phyloP scores from a whole-genome alignment of 257 asterid genomes.

The Jacaranda copaia region DNA sequence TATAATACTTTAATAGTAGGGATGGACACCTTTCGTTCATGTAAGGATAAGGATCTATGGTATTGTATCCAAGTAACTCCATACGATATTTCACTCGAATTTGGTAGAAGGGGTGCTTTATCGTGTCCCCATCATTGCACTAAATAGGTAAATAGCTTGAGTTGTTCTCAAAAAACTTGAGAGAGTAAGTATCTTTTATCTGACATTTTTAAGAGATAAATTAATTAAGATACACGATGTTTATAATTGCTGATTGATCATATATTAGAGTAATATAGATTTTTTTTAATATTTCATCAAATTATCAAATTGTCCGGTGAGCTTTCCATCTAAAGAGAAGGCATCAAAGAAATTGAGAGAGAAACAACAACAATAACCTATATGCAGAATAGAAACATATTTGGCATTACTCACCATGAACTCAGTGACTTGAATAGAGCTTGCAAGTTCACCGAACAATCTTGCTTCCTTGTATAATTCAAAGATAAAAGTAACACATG shows the following conservation, averaged over 20 bases:
- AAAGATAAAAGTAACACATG: constrained; percentile 89
- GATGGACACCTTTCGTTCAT: constrained; percentile 97
- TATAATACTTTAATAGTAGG: constrained; percentile 69
- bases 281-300: no score
- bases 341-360: not conserved
- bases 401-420: constrained; percentile 75
- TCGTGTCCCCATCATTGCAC: constrained; percentile 88
- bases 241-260: not conserved
- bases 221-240: constrained; percentile 17
- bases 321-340: no score
- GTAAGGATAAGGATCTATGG: constrained; percentile 72
- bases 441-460: constrained; percentile 72
- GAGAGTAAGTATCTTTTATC: constrained; percentile 90
- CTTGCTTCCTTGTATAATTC: constrained; percentile 95
- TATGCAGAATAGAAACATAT: not conserved
- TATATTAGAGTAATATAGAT: not conserved
- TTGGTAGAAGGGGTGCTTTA: constrained; percentile 89
- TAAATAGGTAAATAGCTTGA: constrained; percentile 81
- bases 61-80: constrained; percentile 88
- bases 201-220: constrained; percentile 50
- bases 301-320: no score
- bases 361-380: not conserved
- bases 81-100: constrained; percentile 80
- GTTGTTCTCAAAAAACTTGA: constrained; percentile 77
- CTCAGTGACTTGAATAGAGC: constrained; percentile 84